A percentile compares a stretch with the other conserved stretches of the same genome.
These are phyloP conservation scores for Biancaea sappan DNA, from an alignment of 306 rosid genomes.

Conservation along the genomic window DNA sequence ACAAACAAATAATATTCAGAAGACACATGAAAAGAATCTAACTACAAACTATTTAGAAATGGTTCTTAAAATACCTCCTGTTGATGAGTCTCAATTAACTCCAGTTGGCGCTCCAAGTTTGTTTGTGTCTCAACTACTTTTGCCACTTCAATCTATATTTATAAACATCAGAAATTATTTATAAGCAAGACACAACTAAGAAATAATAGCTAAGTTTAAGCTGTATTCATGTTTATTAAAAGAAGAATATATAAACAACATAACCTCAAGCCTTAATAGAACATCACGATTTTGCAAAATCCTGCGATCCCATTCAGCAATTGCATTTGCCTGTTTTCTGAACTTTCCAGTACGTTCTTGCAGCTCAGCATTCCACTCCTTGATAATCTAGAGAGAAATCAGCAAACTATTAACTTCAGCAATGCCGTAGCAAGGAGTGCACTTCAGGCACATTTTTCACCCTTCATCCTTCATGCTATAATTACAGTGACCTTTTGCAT, in stretches of 20 bases:
- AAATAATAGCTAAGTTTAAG: constrained; percentile 3
- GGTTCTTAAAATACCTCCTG: constrained; percentile 67
- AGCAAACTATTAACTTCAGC: constrained; percentile 7
- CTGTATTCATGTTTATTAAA: not conserved
- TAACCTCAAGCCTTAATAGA: constrained; percentile 83
- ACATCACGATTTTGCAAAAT: constrained; percentile 90
- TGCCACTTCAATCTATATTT: constrained; percentile 84
- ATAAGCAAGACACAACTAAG: not conserved
- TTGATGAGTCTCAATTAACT: constrained; percentile 94
- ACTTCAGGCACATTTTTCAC: not conserved
- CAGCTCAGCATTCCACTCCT: constrained; percentile 94
- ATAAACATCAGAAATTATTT: constrained; percentile 30
- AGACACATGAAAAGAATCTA: constrained; percentile 14
- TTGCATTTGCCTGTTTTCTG: constrained; percentile 94
- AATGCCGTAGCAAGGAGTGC: not conserved
- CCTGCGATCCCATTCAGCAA: constrained; percentile 94
- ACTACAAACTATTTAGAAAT: not conserved
- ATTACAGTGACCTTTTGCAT: not conserved
- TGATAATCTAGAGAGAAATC: constrained; percentile 63
- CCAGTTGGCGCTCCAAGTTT: constrained; percentile 87
- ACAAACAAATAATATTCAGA: constrained; percentile 4
- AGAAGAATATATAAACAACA: constrained; percentile 22
- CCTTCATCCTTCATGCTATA: constrained; percentile 11
- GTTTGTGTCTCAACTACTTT: constrained; percentile 90
- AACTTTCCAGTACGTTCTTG: constrained; percentile 96